Percentiles rank a stretch among this genome's conserved stretches.
Evolutionary conservation across 345 rosid genomes (phyloP).

Genomic region (Citrus australasica): DNA sequence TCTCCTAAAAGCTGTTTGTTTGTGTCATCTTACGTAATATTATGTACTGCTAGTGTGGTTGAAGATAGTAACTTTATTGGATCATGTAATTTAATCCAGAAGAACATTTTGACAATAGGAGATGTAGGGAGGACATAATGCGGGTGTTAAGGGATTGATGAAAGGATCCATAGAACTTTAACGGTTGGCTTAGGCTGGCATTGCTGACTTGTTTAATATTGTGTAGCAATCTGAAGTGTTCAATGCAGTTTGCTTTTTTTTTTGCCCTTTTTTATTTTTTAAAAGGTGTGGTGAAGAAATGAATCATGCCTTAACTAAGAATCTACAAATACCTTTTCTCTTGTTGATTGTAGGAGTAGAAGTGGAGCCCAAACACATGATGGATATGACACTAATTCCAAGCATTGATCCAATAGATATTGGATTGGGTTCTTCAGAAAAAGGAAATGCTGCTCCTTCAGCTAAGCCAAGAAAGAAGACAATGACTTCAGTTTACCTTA

Average conservation of each 20-base stretch:
- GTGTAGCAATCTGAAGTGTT: not conserved
- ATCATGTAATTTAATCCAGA: not conserved
- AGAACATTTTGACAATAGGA: not conserved
- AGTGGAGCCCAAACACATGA: slow-evolving; percentile 68
- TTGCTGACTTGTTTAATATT: not conserved
- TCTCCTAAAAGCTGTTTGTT: not conserved
- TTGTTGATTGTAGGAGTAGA: slow-evolving; percentile 42
- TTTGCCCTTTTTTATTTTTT: not conserved
- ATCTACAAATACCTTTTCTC: slow-evolving; percentile 6
- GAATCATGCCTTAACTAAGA: not conserved
- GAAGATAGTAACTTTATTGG: not conserved
- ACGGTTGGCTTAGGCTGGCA: not conserved
- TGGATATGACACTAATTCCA: slow-evolving; percentile 69
- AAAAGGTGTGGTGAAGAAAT: not conserved
- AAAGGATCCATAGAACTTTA: not conserved
- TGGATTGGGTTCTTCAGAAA: slow-evolving; percentile 72
- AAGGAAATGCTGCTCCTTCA: slow-evolving; percentile 39
- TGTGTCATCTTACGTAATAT: not conserved
- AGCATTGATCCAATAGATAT: slow-evolving; percentile 58
- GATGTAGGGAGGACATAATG: not conserved
- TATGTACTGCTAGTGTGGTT: not conserved
- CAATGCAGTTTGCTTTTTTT: not conserved
- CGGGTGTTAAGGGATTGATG: not conserved
- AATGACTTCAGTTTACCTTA: slow-evolving; percentile 94
- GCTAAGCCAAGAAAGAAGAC: slow-evolving; percentile 87